Evolutionary conservation across 768 basidiomycete genomes (phyloP), one percentile per base, ranked within the genome.

Genomic region (Mrakia blollopis): DNA sequence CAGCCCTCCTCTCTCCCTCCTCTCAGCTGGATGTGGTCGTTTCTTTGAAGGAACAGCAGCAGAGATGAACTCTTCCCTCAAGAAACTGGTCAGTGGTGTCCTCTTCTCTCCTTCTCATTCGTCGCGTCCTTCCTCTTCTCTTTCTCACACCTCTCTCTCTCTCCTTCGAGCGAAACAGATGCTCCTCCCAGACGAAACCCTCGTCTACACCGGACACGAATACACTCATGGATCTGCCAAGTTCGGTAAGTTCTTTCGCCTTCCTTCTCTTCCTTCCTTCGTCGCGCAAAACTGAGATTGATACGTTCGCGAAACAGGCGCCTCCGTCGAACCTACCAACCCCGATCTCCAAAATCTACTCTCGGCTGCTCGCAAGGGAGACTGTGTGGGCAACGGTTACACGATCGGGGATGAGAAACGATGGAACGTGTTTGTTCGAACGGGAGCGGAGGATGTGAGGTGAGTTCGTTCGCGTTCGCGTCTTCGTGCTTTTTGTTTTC

Each of bases 341-440:
- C 25, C n/a, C 9, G 28, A 57, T 9, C 16, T 78, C 25, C 21
- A 14, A 32, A 10, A 30, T 10, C 69, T 78, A 25, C 30, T 74
- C 57, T 60, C 67, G 1, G 77, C 67, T 23, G 65, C 77, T 10
- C 39, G 23, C 25, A 69, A 70, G 32, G 77, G 77, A 28, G 57
- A 73, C 28, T 69, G 57, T 18, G 57, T 78, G 35, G 2, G 2
- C 13, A 70, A 74, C 23, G 77, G 77, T 11, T 77, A 73, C 67
- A 78, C 77, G 41, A 74, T 78, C n/a, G 77, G 73, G 18, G 72
- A 78, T 44, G 77, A 78, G 44, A 78, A 78, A 52, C 35, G 50
- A 25, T 78, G 77, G 77, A 78, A 78, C 60, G 77, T 78, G 8
- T 78, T 78, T 32, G 57, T 74, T 5, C 44, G 77, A 28, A 23